Percentiles rank a stretch among this genome's conserved stretches.
Evolutionary conservation across 2,329 filamentous ascomycete species (phyloP).

Genomic region (Calonectria montana): DNA sequence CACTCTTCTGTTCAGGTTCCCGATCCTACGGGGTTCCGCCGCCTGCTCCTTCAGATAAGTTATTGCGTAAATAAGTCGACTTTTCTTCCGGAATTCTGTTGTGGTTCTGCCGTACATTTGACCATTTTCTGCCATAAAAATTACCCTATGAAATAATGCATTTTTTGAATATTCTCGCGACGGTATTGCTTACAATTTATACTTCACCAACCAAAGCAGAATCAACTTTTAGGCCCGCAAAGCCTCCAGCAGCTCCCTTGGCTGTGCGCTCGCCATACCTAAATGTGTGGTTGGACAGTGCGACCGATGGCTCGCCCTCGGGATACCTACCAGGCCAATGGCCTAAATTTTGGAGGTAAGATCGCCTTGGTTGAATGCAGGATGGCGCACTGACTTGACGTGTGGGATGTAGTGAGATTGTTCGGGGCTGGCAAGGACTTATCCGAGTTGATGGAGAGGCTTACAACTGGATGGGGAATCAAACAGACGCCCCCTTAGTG

Average conservation of each 20-base stretch:
- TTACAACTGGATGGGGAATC: conserved; percentile 77
- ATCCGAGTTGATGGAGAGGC: conserved; percentile 73
- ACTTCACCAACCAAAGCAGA: conserved; percentile 10
- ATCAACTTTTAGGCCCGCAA: conserved; percentile 72
- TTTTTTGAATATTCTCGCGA: neutral
- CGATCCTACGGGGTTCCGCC: neutral
- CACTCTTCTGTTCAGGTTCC: neutral
- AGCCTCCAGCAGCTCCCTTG: conserved; percentile 76
- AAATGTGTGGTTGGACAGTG: conserved; percentile 75
- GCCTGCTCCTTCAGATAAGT: neutral
- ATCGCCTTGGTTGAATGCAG: neutral
- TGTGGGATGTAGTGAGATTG: conserved; percentile 32
- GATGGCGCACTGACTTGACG: neutral
- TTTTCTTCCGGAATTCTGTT: neutral
- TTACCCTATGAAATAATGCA: neutral
- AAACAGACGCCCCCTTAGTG: conserved; percentile 59
- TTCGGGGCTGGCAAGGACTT: conserved; percentile 75
- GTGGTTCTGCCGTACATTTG: neutral
- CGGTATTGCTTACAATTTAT: neutral
- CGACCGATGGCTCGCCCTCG: conserved; percentile 70
- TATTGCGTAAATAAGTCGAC: neutral
- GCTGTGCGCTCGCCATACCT: conserved; percentile 82
- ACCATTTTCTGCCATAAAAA: too few species aligned
- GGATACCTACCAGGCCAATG: conserved; percentile 76
- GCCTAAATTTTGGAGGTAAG: conserved; percentile 76